Conservation (phyloP, 495 filamentous ascomycete species). For the Talaromyces borbonicus region DNA sequence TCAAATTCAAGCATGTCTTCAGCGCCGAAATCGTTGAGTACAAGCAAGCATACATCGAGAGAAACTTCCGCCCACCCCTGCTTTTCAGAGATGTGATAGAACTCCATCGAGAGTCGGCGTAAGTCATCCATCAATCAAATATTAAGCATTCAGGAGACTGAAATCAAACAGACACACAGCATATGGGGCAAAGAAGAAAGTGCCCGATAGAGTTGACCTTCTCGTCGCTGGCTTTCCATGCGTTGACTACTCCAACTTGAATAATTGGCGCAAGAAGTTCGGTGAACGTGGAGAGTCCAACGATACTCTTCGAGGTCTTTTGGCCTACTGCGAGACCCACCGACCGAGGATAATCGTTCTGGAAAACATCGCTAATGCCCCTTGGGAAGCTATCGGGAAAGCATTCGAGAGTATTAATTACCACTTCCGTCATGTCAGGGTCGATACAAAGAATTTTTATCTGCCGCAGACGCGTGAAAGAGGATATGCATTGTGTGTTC, state of each 20-base stretch:
- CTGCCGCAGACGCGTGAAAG: slow-evolving; percentile 69
- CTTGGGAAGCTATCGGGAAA: slow-evolving; percentile 48
- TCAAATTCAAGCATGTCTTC: slow-evolving; percentile 61
- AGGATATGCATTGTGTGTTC: slow-evolving; percentile 60
- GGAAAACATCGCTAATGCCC: slow-evolving; percentile 61
- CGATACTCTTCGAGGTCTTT: slow-evolving; percentile 56
- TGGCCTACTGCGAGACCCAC: slow-evolving; percentile 44
- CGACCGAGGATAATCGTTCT: slow-evolving; percentile 58
- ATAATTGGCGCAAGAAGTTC: slow-evolving; percentile 29
- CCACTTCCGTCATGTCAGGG: slow-evolving; percentile 22
- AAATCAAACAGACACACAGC: slow-evolving; percentile 52
- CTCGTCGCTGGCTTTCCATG: slow-evolving; percentile 71
- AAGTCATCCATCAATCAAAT: slow-evolving; percentile 24
- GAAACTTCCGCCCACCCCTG: slow-evolving; percentile 54
- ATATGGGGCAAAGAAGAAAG: slow-evolving; percentile 47
- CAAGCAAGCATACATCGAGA: slow-evolving; percentile 74
- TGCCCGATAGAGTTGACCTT: slow-evolving; percentile 56
- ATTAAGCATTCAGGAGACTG: slow-evolving; percentile 10
- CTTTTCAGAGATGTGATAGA: slow-evolving; percentile 66
- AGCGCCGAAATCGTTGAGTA: slow-evolving; percentile 69
- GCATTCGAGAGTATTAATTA: slow-evolving; percentile 49
- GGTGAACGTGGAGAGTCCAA: slow-evolving; percentile 54
- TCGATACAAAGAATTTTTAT: slow-evolving; percentile 71
- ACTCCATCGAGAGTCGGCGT: slow-evolving; percentile 46
- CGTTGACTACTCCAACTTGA: slow-evolving; percentile 53